Evolutionary conservation across 805 yeast genomes (phyloP), one percentile per base, ranked within the genome.

Genomic region (Candida jianshihensis): DNA sequence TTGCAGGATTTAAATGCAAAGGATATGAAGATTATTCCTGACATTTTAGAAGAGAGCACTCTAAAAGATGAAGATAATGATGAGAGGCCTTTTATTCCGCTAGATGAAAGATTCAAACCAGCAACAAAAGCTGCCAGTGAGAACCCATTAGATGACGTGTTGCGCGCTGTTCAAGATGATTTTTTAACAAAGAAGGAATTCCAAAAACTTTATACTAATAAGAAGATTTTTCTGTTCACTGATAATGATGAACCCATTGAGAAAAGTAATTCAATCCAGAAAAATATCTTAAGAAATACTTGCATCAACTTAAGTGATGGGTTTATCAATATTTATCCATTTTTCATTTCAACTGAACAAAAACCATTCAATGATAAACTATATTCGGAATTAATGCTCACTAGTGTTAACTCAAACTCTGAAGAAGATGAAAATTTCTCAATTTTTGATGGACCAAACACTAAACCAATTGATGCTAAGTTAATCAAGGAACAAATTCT

Each of bases 141-240:
- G 13, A 58, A 48, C 17, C 66, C 60, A 31, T 59, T 69, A 35
- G 66, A 58, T 24, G 56, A 57, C 7, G 64, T 79, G 8, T 63
- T 87, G 31, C 65, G 64, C 24, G 62, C 64, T 17, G 58, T 80
- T 8, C 70, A 75, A 36, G 79, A 75, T 36, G 80, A 77, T 40
- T 78, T 82, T 42, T 50, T 61, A 13, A 53, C 62, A 26, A 54
- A 57, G 5, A 62, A 63, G 14, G 54, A 55, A 12, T 60, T 51
- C 25, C 72, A 69, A 28, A 63, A 60, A 35, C 52, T 54, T 18
- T 80, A 69, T 53, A 73, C 74, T 34, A 68, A 68, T 30, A 74
- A 72, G 44, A 78, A 81, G 47, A 59, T 85, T 4, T 71, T 86
- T 44, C 60, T 87, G 51, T 74, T 88, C 49, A 85, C 96, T 0